phyloP scores from a whole-genome alignment of 805 yeast genomes.

The Kodamaea sagamina region DNA sequence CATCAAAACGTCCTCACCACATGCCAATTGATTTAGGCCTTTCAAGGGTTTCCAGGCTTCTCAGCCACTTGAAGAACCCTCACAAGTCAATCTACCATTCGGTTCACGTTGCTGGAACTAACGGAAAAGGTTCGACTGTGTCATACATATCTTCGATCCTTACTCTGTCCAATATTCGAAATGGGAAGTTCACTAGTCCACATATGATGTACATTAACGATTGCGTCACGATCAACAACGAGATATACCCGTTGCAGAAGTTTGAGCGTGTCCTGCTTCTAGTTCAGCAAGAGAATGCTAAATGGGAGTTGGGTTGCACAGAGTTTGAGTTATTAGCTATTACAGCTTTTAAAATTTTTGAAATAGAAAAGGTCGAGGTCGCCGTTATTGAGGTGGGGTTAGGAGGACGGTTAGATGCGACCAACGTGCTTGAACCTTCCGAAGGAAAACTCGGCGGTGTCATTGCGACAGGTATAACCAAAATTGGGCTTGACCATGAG shows the following conservation, averaged over 20 bases:
- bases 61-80: slow-evolving; percentile 62
- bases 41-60: slow-evolving; percentile 33
- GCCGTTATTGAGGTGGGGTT: slow-evolving; percentile 94
- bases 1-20: background rate
- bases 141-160: slow-evolving; percentile 74
- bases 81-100: slow-evolving; percentile 58
- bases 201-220: slow-evolving; percentile 76
- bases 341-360: slow-evolving; percentile 78
- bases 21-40: slow-evolving; percentile 46
- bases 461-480: slow-evolving; percentile 72
- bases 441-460: slow-evolving; percentile 36
- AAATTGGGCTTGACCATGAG: slow-evolving; percentile 87
- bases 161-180: slow-evolving; percentile 45
- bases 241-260: slow-evolving; percentile 47
- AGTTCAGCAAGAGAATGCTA: slow-evolving; percentile 44
- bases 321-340: slow-evolving; percentile 88
- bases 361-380: slow-evolving; percentile 55
- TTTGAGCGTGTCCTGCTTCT: slow-evolving; percentile 48
- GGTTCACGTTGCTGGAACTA: slow-evolving; percentile 94
- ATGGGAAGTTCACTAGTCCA: slow-evolving; percentile 90
- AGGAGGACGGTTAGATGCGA: slow-evolving; percentile 89
- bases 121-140: slow-evolving; percentile 93
- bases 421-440: slow-evolving; percentile 62
- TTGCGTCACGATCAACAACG: slow-evolving; percentile 66
- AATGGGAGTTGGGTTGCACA: slow-evolving; percentile 62